A percentile compares a stretch with the other conserved stretches of the same genome.
Conservation (phyloP, 441 rosid species). For the Eutrema salsugineum region DNA sequence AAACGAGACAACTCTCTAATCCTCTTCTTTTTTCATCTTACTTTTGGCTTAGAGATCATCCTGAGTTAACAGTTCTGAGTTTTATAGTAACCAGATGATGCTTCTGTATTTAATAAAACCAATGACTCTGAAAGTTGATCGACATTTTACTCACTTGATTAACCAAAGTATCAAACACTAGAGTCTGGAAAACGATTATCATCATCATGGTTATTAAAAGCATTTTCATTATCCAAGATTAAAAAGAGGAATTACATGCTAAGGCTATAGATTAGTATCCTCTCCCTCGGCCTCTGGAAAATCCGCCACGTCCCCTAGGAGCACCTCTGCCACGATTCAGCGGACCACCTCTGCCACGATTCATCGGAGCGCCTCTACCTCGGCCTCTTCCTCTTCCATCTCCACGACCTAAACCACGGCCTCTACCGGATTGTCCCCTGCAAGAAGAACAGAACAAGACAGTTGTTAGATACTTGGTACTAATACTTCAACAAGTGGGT, state of each 20-base stretch:
- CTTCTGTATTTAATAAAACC: conserved; percentile 19
- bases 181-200: background rate
- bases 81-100: conserved; percentile 12
- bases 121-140: background rate
- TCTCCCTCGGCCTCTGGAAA: conserved; percentile 64
- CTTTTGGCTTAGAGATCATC: background rate
- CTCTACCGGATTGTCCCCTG: conserved; percentile 14
- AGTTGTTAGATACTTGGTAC: background rate
- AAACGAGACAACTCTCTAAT: conserved; percentile 11
- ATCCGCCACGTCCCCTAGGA: conserved; percentile 51
- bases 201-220: background rate
- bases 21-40: background rate
- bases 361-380: conserved; percentile 39
- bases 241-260: conserved; percentile 12
- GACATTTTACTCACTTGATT: background rate
- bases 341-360: conserved; percentile 32
- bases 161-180: background rate
- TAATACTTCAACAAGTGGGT: background rate
- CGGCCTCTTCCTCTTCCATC: background rate
- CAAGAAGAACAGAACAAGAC: background rate
- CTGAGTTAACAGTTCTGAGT: conserved; percentile 17
- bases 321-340: conserved; percentile 6
- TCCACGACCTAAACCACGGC: conserved; percentile 43
- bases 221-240: background rate
- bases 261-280: conserved; percentile 40